Evolutionary conservation across 768 basidiomycete species (phyloP).

Genomic region (Tulasnella sp.): DNA sequence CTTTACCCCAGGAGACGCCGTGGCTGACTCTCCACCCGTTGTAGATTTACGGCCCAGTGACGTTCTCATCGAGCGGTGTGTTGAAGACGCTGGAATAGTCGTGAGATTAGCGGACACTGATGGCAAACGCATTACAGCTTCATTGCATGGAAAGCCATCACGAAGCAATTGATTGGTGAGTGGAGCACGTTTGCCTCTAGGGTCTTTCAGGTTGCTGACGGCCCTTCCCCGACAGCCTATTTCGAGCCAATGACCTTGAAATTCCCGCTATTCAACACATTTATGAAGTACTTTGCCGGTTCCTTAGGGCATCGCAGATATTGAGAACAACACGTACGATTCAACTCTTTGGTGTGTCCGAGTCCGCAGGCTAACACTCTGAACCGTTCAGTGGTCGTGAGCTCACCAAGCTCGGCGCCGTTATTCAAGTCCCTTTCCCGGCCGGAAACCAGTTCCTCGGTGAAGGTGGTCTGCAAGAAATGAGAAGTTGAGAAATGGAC

Average conservation of each 20-base stretch:
- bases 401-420: constrained; percentile 88
- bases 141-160: constrained; percentile 93
- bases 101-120: constrained; percentile 9
- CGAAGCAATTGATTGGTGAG: constrained; percentile 82
- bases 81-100: background rate
- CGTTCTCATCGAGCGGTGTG: constrained; percentile 82
- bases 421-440: constrained; percentile 96
- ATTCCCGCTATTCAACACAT: background rate
- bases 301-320: constrained; percentile 68
- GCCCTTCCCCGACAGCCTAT: constrained; percentile 12
- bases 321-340: constrained; percentile 78
- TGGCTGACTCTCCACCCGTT: background rate
- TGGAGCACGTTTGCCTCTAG: background rate
- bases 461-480: constrained; percentile 93
- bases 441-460: constrained; percentile 97
- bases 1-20: background rate
- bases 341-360: background rate
- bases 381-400: constrained; percentile 62
- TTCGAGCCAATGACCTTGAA: constrained; percentile 12
- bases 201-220: background rate
- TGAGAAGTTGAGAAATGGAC: background rate
- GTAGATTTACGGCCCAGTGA: constrained; percentile 86
- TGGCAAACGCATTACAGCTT: constrained; percentile 50
- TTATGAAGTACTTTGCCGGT: background rate
- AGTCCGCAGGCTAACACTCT: background rate